A percentile compares a stretch with the other conserved stretches of the same genome.
phyloP scores from a whole-genome alignment of 108 stramenopile species.

The Pelagomonas calceolata region DNA sequence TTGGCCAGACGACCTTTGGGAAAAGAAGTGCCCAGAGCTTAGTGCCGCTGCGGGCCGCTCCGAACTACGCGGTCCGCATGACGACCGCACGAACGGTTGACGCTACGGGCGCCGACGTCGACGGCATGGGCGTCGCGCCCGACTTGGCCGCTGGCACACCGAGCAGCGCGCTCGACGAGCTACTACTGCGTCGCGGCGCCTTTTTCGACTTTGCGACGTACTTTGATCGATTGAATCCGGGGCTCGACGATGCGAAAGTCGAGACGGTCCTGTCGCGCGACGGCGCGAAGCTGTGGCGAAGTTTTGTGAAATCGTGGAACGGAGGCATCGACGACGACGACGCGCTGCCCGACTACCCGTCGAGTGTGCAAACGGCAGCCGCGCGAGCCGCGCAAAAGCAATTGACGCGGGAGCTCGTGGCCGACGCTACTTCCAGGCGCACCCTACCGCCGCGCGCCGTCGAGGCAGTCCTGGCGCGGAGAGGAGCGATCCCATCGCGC shows the following conservation, averaged over 20 bases:
- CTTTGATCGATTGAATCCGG: not conserved
- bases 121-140: not conserved
- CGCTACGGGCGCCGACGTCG: not conserved
- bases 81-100: not conserved
- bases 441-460: too few relatives aligned
- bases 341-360: not conserved
- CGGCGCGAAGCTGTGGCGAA: not conserved
- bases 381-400: not conserved
- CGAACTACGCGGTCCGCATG: not conserved
- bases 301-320: not conserved
- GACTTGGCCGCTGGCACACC: not conserved
- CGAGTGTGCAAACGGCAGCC: not conserved
- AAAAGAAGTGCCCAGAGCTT: not conserved
- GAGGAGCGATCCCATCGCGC: too few relatives aligned
- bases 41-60: not conserved
- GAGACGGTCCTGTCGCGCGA: not conserved
- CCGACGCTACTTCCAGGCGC: not conserved
- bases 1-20: not conserved
- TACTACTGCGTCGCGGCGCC: not conserved
- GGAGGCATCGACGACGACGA: too few relatives aligned
- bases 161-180: not conserved
- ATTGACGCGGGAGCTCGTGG: not conserved
- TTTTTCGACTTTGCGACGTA: not conserved
- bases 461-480: not conserved
- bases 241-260: not conserved